Base-by-base conservation (phyloP, 306 rosid genomes). In the Ormosia emarginata region DNA sequence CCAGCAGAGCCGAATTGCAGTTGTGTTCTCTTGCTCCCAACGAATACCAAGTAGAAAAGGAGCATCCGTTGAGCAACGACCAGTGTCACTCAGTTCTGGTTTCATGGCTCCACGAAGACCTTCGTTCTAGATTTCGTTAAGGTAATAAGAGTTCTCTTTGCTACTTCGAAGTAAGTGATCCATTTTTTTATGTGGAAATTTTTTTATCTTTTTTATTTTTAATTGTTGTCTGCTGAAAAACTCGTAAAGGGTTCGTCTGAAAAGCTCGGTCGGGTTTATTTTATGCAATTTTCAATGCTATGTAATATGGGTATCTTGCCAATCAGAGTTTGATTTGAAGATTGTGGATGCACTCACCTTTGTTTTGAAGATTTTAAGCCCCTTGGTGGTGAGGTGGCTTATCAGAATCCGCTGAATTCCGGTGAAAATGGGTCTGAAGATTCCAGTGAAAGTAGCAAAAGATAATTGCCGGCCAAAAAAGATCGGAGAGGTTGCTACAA, bases 401-500 rank as follows among this genome's bases (percentile, higher is more conserved):
- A 24, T 24, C 24, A n/a, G 55, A 66, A 75, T 46, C 62, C n/a
- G n/a, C 82, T 84, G 11, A 59, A 59, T 37, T 85, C 86, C 55
- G 46, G 44, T 2, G 30, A 32, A n/a, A 9, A 62, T 55, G 56
- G n/a, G 32, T 57, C 76, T 49, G 86, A 81, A 43, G 86, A 85
- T 58, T 85, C 86, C 34, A 77, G 82, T 65, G 57, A 83, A 73
- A 78, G 84, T 72, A 44, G 32, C 70, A 24, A 24, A 24, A 24
- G 24, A 24, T 24, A 24, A 24, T 24, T 24, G 24, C 24, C 1
- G 24, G 24, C 24, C 24, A 24, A 24, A 24, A 24, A 24, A 24
- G 24, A 24, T 24, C 24, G 24, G 24, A 24, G 24, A 24, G 24
- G 24, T 24, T 24, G 50, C 71, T 8, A 82, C 91, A 0, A 8